Conservation (phyloP, 805 yeast species). For the Wickerhamomyces pijperi region DNA sequence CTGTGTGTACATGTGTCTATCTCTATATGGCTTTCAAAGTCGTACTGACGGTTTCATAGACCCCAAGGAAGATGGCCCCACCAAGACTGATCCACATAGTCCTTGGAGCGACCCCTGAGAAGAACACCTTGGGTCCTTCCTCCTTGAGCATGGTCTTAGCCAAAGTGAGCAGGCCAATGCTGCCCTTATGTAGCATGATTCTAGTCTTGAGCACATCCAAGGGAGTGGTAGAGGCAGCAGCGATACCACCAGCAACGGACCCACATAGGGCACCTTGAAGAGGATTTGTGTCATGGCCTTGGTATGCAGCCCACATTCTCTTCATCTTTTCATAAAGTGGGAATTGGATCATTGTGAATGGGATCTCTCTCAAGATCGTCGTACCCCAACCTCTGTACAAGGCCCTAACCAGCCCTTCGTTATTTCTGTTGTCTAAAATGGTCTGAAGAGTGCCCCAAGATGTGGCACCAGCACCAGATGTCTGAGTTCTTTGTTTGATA, state of each 20-base stretch:
- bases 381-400: conserved; percentile 89
- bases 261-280: conserved; percentile 79
- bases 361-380: conserved; percentile 90
- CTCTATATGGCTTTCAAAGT: conserved; percentile 5
- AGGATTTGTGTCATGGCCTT: conserved; percentile 38
- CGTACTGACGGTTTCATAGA: conserved; percentile 51
- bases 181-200: conserved; percentile 60
- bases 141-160: conserved; percentile 45
- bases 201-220: conserved; percentile 74
- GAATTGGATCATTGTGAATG: conserved; percentile 92
- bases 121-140: conserved; percentile 67
- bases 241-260: conserved; percentile 70
- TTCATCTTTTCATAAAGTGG: conserved; percentile 86
- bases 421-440: conserved; percentile 50
- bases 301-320: conserved; percentile 36
- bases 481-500: conserved; percentile 88
- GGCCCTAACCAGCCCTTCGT: conserved; percentile 71
- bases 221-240: conserved; percentile 77
- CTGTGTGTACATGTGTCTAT: not conserved
- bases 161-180: conserved; percentile 33
- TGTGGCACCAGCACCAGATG: conserved; percentile 44
- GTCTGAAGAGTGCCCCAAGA: conserved; percentile 60
- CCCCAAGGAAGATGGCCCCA: conserved; percentile 94
- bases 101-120: conserved; percentile 86
- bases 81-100: conserved; percentile 98